Conservation (phyloP, 2,329 filamentous ascomycete genomes). For the Paraphoma chrysanthemicola region DNA sequence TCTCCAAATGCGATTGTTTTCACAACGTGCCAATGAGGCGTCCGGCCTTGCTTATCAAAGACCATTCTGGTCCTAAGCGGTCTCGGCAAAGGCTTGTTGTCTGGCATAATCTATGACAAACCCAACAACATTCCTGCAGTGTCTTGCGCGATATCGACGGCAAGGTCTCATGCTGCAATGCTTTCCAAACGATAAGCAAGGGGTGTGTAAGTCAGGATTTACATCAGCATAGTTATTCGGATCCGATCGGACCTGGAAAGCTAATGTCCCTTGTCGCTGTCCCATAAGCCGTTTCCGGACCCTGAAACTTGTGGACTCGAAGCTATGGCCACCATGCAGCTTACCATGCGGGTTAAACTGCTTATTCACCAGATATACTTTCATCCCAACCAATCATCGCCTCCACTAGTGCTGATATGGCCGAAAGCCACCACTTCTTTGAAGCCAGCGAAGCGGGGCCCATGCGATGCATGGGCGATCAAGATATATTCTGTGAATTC, state of each 20-base stretch:
- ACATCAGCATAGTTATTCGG: not conserved
- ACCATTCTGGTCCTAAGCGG: not conserved
- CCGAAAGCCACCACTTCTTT: constrained; percentile 2
- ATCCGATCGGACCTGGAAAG: not conserved
- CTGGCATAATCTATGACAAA: not conserved
- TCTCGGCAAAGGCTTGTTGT: constrained; percentile 5
- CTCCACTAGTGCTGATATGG: not conserved
- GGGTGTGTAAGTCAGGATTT: not conserved
- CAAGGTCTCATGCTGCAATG: not conserved
- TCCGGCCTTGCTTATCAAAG: not conserved
- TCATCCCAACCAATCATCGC: not conserved
- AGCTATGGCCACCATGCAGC: constrained; percentile 4
- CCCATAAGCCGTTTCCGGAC: not conserved
- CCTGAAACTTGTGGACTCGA: not conserved
- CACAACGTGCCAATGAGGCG: not conserved
- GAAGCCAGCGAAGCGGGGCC: not conserved
- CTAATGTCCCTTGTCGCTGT: not conserved
- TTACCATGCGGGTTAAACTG: not conserved
- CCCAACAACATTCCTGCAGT: not conserved
- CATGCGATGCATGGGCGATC: not conserved
- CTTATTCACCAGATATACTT: constrained; percentile 5
- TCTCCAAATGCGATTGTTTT: not conserved
- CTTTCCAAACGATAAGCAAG: not conserved
- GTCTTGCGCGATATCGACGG: not conserved
- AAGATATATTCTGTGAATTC: constrained; percentile 1